phyloP scores from a whole-genome alignment of 2,329 filamentous ascomycete species.

The Stachybotrys elegans region DNA sequence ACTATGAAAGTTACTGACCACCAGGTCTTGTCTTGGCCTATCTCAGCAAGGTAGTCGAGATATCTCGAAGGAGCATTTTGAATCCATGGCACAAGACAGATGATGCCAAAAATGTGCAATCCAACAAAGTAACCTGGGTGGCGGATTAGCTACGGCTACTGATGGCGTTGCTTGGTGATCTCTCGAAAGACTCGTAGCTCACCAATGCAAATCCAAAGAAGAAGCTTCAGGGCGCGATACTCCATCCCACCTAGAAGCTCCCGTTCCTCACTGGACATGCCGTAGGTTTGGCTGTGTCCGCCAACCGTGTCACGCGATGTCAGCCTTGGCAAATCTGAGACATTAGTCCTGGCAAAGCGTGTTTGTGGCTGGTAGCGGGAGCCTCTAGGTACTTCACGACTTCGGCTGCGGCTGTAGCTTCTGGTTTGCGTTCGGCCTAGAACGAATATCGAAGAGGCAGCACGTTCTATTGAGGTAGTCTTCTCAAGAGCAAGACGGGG shows the following conservation, averaged over 20 bases:
- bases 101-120: slow-evolving; percentile 39
- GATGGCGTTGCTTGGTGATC: background rate
- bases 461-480: no score
- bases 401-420: slow-evolving; percentile 6
- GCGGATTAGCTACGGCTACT: background rate
- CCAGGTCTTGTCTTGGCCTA: slow-evolving; percentile 38
- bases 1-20: slow-evolving; percentile 33
- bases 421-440: slow-evolving; percentile 17
- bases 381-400: slow-evolving; percentile 17
- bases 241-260: slow-evolving; percentile 47
- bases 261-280: slow-evolving; percentile 33
- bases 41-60: slow-evolving; percentile 29
- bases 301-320: slow-evolving; percentile 38
- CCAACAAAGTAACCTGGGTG: slow-evolving; percentile 39
- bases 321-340: slow-evolving; percentile 28
- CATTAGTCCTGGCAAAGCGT: slow-evolving; percentile 3
- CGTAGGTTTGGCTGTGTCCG: slow-evolving; percentile 39
- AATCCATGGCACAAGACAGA: slow-evolving; percentile 45
- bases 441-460: slow-evolving; percentile 33
- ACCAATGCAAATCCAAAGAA: slow-evolving; percentile 41
- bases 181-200: slow-evolving; percentile 3
- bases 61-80: slow-evolving; percentile 34
- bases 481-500: no score
- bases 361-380: slow-evolving; percentile 10
- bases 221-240: slow-evolving; percentile 42